Evolutionary conservation across 768 basidiomycete species (phyloP), one percentile per base, ranked within the genome.

Genomic region (Lentinula guzmanii): DNA sequence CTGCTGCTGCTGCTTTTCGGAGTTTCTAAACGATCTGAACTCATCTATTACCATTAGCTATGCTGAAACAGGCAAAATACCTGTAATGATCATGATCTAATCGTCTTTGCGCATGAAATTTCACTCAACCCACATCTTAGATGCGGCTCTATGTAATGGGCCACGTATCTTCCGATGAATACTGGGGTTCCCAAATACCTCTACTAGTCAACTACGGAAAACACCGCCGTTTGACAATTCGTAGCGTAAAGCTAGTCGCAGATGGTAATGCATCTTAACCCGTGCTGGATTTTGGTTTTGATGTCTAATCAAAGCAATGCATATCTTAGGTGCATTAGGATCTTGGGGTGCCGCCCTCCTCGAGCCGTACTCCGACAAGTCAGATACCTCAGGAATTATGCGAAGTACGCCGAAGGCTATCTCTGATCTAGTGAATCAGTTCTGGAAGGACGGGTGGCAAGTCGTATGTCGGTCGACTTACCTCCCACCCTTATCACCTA

Each of bases 281-380:
- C 53, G 18, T 15, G 11, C 9, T 1, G 16, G 11, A 34, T 24
- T 34, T 62, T 13, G 57, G 15, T 39, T 10, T 15, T 45, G 7
- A n/a, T 41, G n/a, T 45, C 16, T 60, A 35, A 21, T 11, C 4
- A 37, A 28, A 35, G 15, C 37, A 39, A 2, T 45, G 8, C 43
- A 45, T 62, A 45, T 39, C 33, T 5, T 57, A 89, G 89, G 95
- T 45, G 95, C 95, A 0, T 81, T 98, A 4, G 93, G 96, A 0
- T 92, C 90, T 1, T 92, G 91, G 80, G 95, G 96, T 6, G 95
- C 96, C 0, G 95, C 96, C 0, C 79, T 98, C 60, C 74, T 91
- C 5, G 81, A 87, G 53, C 91, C 93, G 16, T 98, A 97, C 70
- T 81, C 86, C 0, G 92, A 96, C 71, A 84, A 89, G 21, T 86